A percentile compares a stretch with the other conserved stretches of the same genome.
phyloP scores from a whole-genome alignment of 805 yeast species.

The Kazachstania psychrophila region DNA sequence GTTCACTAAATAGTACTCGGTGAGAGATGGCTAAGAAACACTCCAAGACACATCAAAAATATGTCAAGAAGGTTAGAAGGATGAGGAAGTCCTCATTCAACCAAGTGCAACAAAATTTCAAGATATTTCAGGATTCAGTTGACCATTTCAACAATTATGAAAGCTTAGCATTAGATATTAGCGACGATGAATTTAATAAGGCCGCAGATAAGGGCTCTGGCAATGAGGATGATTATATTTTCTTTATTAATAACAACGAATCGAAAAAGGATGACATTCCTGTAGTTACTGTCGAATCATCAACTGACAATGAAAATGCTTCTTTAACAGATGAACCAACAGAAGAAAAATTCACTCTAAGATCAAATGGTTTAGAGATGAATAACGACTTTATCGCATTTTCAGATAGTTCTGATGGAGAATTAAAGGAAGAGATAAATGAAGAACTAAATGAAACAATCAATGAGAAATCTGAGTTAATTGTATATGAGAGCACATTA shows the following conservation, averaged over 20 bases:
- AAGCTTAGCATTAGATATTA: constrained; percentile 14
- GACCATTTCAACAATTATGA: constrained; percentile 25
- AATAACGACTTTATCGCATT: constrained; percentile 38
- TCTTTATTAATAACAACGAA: constrained; percentile 6
- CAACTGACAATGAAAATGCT: not conserved
- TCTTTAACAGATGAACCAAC: not conserved
- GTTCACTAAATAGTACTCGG: not conserved
- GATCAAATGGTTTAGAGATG: constrained; percentile 25
- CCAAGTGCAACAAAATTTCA: constrained; percentile 22
- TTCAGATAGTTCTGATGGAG: constrained; percentile 24
- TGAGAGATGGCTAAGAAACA: constrained; percentile 2
- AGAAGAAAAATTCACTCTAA: constrained; percentile 1
- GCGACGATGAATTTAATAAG: constrained; percentile 8
- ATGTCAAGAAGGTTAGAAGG: constrained; percentile 7
- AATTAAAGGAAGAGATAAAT: constrained; percentile 7
- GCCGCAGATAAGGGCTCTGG: constrained; percentile 2
- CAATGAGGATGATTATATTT: constrained; percentile 3
- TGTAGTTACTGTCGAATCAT: not conserved
- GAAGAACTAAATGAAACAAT: too few relatives aligned
- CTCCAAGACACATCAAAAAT: not conserved
- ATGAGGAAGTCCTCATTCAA: constrained; percentile 29
- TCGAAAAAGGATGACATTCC: not conserved
- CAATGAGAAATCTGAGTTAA: too few relatives aligned
- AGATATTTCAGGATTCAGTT: constrained; percentile 20
- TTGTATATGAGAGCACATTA: too few relatives aligned